phyloP scores from a whole-genome alignment of 768 basidiomycete species.

The Agrocybe pediades region DNA sequence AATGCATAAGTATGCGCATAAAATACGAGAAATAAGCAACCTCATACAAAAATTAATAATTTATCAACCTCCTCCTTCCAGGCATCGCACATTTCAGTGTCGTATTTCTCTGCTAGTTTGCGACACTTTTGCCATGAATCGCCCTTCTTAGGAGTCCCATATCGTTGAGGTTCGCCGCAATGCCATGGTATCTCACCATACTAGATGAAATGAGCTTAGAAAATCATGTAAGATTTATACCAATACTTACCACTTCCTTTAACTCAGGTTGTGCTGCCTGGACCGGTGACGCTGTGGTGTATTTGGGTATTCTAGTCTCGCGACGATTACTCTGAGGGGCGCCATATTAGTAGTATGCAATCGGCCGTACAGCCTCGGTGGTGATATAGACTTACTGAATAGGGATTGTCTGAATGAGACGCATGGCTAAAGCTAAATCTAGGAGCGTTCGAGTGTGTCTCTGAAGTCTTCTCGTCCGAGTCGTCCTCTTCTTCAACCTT shows the following conservation, averaged over 20 bases:
- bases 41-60: constrained; percentile 29
- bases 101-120: constrained; percentile 25
- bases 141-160: constrained; percentile 15
- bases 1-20: background rate
- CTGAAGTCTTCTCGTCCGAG: background rate
- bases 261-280: constrained; percentile 6
- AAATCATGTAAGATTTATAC: background rate
- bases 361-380: background rate
- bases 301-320: constrained; percentile 12
- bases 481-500: constrained; percentile 4
- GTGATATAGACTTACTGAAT: constrained; percentile 2
- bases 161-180: constrained; percentile 21
- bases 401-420: constrained; percentile 10
- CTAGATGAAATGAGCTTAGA: background rate
- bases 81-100: constrained; percentile 28
- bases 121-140: constrained; percentile 27
- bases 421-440: constrained; percentile 7
- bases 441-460: background rate
- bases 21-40: background rate
- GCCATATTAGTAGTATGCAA: background rate
- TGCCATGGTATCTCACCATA: constrained; percentile 18
- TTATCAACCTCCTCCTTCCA: constrained; percentile 34
- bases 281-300: constrained; percentile 12
- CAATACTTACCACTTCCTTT: constrained; percentile 1
- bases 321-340: constrained; percentile 2